These are phyloP conservation scores for Boletus pseudopeckii DNA, from an alignment of 768 basidiomycete genomes.

Conservation along the genomic window DNA sequence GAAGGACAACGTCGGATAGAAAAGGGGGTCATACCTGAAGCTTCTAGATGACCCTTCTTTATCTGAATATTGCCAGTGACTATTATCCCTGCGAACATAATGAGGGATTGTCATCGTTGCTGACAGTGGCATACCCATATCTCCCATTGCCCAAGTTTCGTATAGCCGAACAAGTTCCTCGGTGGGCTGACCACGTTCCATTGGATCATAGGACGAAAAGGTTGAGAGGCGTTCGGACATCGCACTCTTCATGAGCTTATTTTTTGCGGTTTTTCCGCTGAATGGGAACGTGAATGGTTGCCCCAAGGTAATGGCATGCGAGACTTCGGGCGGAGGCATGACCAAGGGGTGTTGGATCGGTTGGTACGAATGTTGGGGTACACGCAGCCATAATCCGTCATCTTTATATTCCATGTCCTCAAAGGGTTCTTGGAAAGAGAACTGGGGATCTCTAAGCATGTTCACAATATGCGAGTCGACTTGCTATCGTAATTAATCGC, in stretches of 20 bases:
- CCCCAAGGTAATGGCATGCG: slow-evolving; percentile 20
- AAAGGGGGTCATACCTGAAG: slow-evolving; percentile 22
- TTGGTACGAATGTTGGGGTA: slow-evolving; percentile 16
- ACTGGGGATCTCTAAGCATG: slow-evolving; percentile 14
- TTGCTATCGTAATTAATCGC: slow-evolving; percentile 2
- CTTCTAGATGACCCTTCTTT: slow-evolving; percentile 34
- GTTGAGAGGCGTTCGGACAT: slow-evolving; percentile 37
- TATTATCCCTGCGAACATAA: slow-evolving; percentile 25
- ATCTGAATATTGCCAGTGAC: slow-evolving; percentile 34
- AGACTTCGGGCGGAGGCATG: slow-evolving; percentile 15
- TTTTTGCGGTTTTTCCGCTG: slow-evolving; percentile 29
- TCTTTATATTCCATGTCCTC: slow-evolving; percentile 19
- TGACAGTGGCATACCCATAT: slow-evolving; percentile 22
- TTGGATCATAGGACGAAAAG: slow-evolving; percentile 30
- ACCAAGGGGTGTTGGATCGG: slow-evolving; percentile 7
- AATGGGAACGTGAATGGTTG: slow-evolving; percentile 30
- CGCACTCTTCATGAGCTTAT: slow-evolving; percentile 34
- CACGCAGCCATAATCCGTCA: slow-evolving; percentile 2
- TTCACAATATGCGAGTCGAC: neutral
- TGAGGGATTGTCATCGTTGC: neutral
- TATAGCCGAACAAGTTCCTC: slow-evolving; percentile 34
- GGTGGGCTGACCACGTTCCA: slow-evolving; percentile 30
- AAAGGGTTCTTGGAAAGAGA: slow-evolving; percentile 12
- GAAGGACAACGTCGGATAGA: neutral
- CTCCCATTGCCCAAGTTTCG: slow-evolving; percentile 33